A percentile compares a stretch with the other conserved stretches of the same genome.
Conservation (phyloP, 805 yeast species). For the Saturnispora silvae region DNA sequence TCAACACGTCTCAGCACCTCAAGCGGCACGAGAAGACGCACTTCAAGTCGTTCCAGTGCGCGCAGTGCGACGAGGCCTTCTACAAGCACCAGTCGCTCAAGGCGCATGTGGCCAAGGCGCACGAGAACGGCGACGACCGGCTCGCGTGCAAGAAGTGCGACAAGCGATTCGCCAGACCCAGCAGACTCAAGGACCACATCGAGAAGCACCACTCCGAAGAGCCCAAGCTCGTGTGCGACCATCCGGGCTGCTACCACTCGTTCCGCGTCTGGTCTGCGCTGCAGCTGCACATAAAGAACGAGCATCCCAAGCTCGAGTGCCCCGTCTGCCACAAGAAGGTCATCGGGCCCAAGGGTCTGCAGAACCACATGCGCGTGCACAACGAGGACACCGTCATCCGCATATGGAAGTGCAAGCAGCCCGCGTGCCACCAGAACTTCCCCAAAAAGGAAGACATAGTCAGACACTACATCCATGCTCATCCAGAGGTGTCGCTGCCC, state of each 20-base stretch:
- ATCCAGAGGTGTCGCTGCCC: slow-evolving; percentile 18
- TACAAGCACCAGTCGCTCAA: slow-evolving; percentile 66
- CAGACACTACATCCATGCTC: slow-evolving; percentile 44
- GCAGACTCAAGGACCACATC: slow-evolving; percentile 55
- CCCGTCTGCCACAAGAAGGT: slow-evolving; percentile 56
- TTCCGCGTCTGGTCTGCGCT: slow-evolving; percentile 68
- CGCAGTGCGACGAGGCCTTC: slow-evolving; percentile 55
- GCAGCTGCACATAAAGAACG: slow-evolving; percentile 58
- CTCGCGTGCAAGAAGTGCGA: slow-evolving; percentile 55
- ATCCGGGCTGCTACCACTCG: slow-evolving; percentile 45
- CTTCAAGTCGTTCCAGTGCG: slow-evolving; percentile 52
- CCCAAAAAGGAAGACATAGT: slow-evolving; percentile 47
- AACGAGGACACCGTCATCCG: slow-evolving; percentile 40
- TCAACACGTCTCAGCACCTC: slow-evolving; percentile 69
- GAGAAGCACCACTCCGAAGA: slow-evolving; percentile 48
- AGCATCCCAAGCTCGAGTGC: slow-evolving; percentile 64
- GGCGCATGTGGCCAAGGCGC: slow-evolving; percentile 58
- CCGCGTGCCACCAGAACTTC: slow-evolving; percentile 38
- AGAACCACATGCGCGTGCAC: slow-evolving; percentile 67
- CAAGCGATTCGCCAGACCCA: slow-evolving; percentile 52
- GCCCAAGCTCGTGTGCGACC: slow-evolving; percentile 47
- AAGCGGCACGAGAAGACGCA: slow-evolving; percentile 79
- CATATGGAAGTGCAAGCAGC: slow-evolving; percentile 54
- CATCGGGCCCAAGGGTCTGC: slow-evolving; percentile 60
- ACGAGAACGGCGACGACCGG: slow-evolving; percentile 32